Evolutionary conservation across 2,329 filamentous ascomycete species (phyloP).

Genomic region (Ascochyta rabiei): DNA sequence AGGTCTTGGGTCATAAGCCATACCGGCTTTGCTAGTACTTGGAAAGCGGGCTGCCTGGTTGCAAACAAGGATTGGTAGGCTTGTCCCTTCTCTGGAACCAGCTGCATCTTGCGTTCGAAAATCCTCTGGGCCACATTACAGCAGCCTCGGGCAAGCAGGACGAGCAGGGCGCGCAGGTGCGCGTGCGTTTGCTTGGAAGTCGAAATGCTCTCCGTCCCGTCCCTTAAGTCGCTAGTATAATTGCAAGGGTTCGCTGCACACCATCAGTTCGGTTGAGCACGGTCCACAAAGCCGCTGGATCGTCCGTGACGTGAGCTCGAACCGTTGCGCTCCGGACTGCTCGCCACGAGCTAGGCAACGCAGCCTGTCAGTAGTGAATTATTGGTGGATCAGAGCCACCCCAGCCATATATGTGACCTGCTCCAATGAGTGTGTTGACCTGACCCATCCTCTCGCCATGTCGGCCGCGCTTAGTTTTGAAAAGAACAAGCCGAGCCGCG

Average conservation of each 20-base stretch:
- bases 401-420: conserved; percentile 36
- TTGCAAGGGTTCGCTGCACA: conserved; percentile 32
- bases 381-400: conserved; percentile 47
- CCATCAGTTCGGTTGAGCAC: conserved; percentile 47
- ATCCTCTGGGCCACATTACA: conserved; percentile 42
- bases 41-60: conserved; percentile 43
- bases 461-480: conserved; percentile 26
- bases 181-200: conserved; percentile 29
- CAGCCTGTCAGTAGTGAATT: conserved; percentile 19
- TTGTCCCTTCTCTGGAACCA: conserved; percentile 40
- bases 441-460: background rate
- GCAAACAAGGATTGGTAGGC: conserved; percentile 39
- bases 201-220: conserved; percentile 30
- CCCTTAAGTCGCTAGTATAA: conserved; percentile 36
- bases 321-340: conserved; percentile 40
- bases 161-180: conserved; percentile 30
- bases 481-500: conserved; percentile 31
- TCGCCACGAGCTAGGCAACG: conserved; percentile 43
- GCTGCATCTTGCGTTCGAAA: conserved; percentile 46
- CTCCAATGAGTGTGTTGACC: conserved; percentile 21
- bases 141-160: conserved; percentile 42
- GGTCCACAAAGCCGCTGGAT: conserved; percentile 44
- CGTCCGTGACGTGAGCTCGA: conserved; percentile 44
- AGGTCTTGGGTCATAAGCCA: conserved; percentile 44
- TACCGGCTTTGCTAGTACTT: conserved; percentile 38